These are phyloP conservation scores for Linum tenue DNA, from an alignment of 345 rosid genomes.

Conservation along the genomic window DNA sequence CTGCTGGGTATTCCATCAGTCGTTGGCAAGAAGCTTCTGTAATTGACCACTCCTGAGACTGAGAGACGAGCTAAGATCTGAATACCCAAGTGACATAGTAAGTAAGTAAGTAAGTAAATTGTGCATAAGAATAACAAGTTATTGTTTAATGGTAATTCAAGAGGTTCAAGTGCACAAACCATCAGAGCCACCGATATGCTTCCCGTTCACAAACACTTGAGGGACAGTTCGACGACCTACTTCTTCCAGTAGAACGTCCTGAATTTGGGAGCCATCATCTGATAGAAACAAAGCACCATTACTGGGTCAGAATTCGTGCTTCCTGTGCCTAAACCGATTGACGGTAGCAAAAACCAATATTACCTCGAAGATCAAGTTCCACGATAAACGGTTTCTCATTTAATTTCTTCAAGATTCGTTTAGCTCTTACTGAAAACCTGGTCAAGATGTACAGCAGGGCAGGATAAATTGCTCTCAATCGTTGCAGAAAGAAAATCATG, in stretches of 20 bases:
- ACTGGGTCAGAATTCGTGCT: not conserved
- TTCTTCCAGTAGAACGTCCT: constrained; percentile 21
- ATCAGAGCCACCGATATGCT: constrained; percentile 29
- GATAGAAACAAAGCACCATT: not conserved
- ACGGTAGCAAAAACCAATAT: not conserved
- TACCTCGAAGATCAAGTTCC: constrained; percentile 23
- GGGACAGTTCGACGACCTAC: constrained; percentile 24
- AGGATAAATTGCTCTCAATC: not conserved
- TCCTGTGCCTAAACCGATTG: not conserved
- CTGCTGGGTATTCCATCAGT: not conserved
- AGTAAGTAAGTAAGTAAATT: not conserved
- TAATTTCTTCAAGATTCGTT: constrained; percentile 39
- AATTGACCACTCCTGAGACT: constrained; percentile 39
- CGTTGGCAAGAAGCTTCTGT: constrained; percentile 3
- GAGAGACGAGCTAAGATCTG: constrained; percentile 49
- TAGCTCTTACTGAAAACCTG: constrained; percentile 53
- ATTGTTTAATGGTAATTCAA: not conserved
- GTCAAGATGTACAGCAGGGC: not conserved
- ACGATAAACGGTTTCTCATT: constrained; percentile 20
- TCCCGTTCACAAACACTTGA: constrained; percentile 24
- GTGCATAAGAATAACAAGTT: not conserved
- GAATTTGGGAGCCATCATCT: constrained; percentile 23
- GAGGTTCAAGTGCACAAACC: constrained; percentile 11
- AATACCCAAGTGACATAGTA: constrained; percentile 1
- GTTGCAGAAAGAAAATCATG: not conserved